phyloP scores from a whole-genome alignment of 306 rosid species.

The Ceratonia siliqua region DNA sequence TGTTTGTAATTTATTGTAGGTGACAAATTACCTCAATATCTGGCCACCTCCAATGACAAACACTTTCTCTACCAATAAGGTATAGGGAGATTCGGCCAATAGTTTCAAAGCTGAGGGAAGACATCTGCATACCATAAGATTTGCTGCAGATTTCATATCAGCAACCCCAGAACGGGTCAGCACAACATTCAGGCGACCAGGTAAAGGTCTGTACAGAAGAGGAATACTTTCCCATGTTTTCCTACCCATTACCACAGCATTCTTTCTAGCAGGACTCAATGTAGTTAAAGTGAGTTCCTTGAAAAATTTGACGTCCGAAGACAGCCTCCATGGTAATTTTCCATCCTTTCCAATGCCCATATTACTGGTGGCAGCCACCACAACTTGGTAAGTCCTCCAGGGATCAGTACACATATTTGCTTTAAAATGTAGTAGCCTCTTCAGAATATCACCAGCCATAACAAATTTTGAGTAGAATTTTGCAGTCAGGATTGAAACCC shows the following conservation, averaged over 20 bases:
- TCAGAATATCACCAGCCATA: background rate
- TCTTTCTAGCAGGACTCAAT: constrained; percentile 54
- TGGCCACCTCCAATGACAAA: constrained; percentile 69
- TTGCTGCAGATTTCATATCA: constrained; percentile 57
- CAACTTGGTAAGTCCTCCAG: constrained; percentile 60
- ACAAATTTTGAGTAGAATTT: background rate
- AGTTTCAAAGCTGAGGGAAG: constrained; percentile 55
- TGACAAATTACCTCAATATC: constrained; percentile 49
- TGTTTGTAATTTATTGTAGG: background rate
- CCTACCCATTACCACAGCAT: constrained; percentile 70
- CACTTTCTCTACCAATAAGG: constrained; percentile 55
- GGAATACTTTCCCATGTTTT: constrained; percentile 74
- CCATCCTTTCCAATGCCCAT: constrained; percentile 75
- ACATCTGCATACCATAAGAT: constrained; percentile 59
- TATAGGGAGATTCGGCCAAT: constrained; percentile 57
- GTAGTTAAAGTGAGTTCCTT: constrained; percentile 53
- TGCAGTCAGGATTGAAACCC: background rate
- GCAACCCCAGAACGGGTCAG: constrained; percentile 59
- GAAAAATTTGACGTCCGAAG: constrained; percentile 61
- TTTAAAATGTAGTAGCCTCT: constrained; percentile 27
- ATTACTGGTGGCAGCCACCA: constrained; percentile 63
- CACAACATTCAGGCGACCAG: constrained; percentile 70
- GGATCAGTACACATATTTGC: constrained; percentile 39
- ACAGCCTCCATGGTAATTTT: constrained; percentile 60
- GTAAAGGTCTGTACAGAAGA: constrained; percentile 47